Evolutionary conservation across 2,329 filamentous ascomycete species (phyloP).

Genomic region (Alternaria incomplexa): DNA sequence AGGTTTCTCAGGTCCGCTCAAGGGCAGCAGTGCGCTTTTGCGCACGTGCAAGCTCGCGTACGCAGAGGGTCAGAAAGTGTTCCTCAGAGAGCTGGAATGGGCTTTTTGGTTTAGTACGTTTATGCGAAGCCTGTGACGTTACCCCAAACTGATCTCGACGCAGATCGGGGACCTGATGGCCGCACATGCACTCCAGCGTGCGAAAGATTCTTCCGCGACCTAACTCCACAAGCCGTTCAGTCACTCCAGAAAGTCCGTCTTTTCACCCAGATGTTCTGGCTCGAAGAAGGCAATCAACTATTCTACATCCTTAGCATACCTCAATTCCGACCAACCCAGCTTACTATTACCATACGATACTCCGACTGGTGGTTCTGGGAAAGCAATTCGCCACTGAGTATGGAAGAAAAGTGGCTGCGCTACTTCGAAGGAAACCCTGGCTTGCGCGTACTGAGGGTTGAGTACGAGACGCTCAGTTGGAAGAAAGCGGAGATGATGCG

Average conservation of each 20-base stretch:
- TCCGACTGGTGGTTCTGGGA: conserved; percentile 75
- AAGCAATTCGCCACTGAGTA: conserved; percentile 82
- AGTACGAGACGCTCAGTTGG: conserved; percentile 17
- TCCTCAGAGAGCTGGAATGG: conserved; percentile 7
- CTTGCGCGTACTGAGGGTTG: conserved; percentile 12
- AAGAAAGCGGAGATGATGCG: conserved; percentile 19
- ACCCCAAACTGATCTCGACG: not conserved
- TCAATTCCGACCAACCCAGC: conserved; percentile 6
- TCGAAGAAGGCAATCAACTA: not conserved
- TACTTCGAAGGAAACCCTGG: conserved; percentile 3
- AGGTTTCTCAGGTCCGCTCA: conserved; percentile 8
- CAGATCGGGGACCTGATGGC: conserved; percentile 10
- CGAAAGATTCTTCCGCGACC: conserved; percentile 1
- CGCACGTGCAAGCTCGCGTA: conserved; percentile 12
- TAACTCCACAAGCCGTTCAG: not conserved
- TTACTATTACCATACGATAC: conserved; percentile 58
- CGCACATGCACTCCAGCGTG: conserved; percentile 2
- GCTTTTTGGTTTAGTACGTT: conserved; percentile 15
- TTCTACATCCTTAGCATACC: not conserved
- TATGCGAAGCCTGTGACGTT: not conserved
- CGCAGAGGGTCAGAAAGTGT: conserved; percentile 12
- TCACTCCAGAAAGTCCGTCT: conserved; percentile 13
- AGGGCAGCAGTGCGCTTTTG: conserved; percentile 10
- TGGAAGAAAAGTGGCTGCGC: conserved; percentile 6
- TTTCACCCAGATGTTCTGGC: conserved; percentile 19